These are phyloP conservation scores for Raffaelea ambrosiae DNA, from an alignment of 2,329 filamentous ascomycete genomes.

Conservation along the genomic window DNA sequence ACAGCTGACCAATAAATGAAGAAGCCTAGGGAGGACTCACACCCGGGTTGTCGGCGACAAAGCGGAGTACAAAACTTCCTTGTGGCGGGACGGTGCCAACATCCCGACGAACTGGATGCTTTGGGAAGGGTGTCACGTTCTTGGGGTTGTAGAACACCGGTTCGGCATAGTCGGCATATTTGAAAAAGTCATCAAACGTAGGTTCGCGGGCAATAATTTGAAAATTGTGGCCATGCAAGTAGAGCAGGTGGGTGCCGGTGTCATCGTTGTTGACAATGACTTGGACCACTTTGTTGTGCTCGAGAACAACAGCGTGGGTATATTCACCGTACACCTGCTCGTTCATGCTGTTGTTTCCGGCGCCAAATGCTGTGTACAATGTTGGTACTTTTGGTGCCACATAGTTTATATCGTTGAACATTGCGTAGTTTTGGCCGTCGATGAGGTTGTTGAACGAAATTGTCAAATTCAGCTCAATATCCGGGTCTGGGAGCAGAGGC, in stretches of 20 bases:
- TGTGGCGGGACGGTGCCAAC: constrained; percentile 56
- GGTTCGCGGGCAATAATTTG: constrained; percentile 1
- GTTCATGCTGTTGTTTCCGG: constrained; percentile 17
- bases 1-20: background rate
- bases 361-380: constrained; percentile 60
- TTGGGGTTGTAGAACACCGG: constrained; percentile 10
- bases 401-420: constrained; percentile 74
- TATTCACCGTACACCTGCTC: constrained; percentile 20
- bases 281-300: constrained; percentile 60
- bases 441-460: constrained; percentile 58
- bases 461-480: constrained; percentile 53
- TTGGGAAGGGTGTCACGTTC: constrained; percentile 31
- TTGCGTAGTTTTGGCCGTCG: constrained; percentile 35
- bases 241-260: constrained; percentile 63
- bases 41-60: background rate
- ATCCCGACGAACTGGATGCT: constrained; percentile 57
- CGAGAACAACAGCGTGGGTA: constrained; percentile 59
- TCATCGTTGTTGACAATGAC: constrained; percentile 73
- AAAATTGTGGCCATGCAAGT: constrained; percentile 70
- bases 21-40: background rate
- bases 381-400: constrained; percentile 65
- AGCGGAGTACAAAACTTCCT: constrained; percentile 29
- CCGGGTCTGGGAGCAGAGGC: constrained; percentile 49
- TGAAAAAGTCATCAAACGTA: background rate
- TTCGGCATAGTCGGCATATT: constrained; percentile 9